phyloP scores from a whole-genome alignment of 116 monocot species.

The Dioscorea cayenensis region DNA sequence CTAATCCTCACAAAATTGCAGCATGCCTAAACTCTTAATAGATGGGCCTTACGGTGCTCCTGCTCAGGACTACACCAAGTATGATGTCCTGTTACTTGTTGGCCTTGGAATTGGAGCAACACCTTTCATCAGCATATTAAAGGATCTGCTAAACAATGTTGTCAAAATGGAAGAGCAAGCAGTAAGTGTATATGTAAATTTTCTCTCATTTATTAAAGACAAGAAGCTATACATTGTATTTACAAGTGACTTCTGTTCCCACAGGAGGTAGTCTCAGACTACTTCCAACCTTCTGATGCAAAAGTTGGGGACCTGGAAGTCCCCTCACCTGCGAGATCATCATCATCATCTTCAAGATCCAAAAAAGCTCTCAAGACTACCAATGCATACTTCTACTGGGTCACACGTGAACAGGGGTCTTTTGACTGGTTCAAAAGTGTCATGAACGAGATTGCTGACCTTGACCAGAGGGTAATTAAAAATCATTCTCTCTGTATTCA shows the following conservation, averaged over 20 bases:
- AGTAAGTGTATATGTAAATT: constrained; percentile 22
- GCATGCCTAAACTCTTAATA: constrained; percentile 86
- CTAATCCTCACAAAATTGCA: constrained; percentile 15
- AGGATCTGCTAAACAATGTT: constrained; percentile 81
- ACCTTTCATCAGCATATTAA: constrained; percentile 93
- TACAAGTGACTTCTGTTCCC: background rate
- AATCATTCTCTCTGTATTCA: background rate
- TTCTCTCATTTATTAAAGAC: too few species aligned
- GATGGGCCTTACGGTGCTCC: constrained; percentile 95
- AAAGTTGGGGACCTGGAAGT: constrained; percentile 35
- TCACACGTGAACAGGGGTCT: constrained; percentile 89
- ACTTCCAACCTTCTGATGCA: constrained; percentile 18
- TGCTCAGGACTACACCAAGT: constrained; percentile 87
- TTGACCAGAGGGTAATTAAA: constrained; percentile 73
- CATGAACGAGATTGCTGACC: constrained; percentile 88
- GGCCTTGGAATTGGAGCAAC: constrained; percentile 96
- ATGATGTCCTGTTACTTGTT: constrained; percentile 81
- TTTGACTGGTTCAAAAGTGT: constrained; percentile 98
- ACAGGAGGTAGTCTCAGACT: constrained; percentile 51
- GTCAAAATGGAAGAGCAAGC: constrained; percentile 77
- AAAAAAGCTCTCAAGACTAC: constrained; percentile 67
- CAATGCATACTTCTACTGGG: constrained; percentile 98
- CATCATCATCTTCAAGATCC: constrained; percentile 13
- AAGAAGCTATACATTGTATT: background rate
- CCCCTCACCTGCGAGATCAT: constrained; percentile 27